Evolutionary conservation across 305 asterid genomes (phyloP).

Genomic region (Fraxinus angustifolia): DNA sequence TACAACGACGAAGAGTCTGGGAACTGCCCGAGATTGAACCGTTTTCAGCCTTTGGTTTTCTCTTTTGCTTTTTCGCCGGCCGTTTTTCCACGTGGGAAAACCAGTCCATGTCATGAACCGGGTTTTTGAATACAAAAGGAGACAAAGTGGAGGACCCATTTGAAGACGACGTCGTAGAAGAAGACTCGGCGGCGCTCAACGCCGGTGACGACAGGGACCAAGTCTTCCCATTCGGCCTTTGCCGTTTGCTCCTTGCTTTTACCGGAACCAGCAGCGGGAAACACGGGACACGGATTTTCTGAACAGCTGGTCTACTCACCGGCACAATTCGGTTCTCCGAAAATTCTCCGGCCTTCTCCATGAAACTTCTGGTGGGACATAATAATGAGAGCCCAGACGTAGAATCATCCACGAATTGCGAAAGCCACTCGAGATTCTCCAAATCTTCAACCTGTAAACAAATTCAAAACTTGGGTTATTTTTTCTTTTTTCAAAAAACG

Average conservation of each 20-base stretch:
- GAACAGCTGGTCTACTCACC: slow-evolving; percentile 30
- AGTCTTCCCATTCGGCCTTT: slow-evolving; percentile 44
- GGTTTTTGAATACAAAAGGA: slow-evolving; percentile 27
- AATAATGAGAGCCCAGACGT: slow-evolving; percentile 50
- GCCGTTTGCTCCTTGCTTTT: slow-evolving; percentile 63
- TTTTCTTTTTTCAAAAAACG: not conserved
- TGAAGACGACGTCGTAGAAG: slow-evolving; percentile 58
- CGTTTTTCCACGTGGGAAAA: slow-evolving; percentile 50
- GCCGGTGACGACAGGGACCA: slow-evolving; percentile 53
- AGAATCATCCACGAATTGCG: slow-evolving; percentile 82
- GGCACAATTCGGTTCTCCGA: slow-evolving; percentile 30
- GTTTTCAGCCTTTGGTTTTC: slow-evolving; percentile 38
- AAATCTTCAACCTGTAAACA: slow-evolving; percentile 64
- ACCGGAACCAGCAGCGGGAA: slow-evolving; percentile 48
- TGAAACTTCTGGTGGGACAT: slow-evolving; percentile 46
- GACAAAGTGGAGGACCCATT: slow-evolving; percentile 46
- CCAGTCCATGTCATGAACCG: slow-evolving; percentile 45
- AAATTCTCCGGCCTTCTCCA: slow-evolving; percentile 29
- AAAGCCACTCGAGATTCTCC: slow-evolving; percentile 93
- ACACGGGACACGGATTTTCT: slow-evolving; percentile 25
- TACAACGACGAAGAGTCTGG: slow-evolving; percentile 52
- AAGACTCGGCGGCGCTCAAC: slow-evolving; percentile 47
- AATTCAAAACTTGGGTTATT: not conserved
- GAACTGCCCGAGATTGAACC: slow-evolving; percentile 32
- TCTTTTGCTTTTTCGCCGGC: slow-evolving; percentile 58